Evolutionary conservation across 192 early-diverging fungal species (phyloP).

Genomic region (Phycomyces blakesleeanus): DNA sequence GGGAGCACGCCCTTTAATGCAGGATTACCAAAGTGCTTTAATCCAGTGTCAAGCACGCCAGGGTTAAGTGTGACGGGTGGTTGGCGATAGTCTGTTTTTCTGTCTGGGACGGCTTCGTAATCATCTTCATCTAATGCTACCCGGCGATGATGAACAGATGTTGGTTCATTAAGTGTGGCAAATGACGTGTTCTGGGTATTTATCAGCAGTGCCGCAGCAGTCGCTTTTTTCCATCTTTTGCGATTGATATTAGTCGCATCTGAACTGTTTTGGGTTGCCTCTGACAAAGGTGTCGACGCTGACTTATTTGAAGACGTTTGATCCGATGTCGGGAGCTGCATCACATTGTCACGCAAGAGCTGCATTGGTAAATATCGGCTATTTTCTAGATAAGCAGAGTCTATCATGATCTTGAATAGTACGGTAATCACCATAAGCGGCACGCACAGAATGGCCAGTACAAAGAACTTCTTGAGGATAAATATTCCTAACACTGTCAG

Average conservation of each 20-base stretch:
- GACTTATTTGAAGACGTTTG: neutral
- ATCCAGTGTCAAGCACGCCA: constrained; percentile 64
- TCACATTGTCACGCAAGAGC: constrained; percentile 15
- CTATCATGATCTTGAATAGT: constrained; percentile 41
- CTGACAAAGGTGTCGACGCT: neutral
- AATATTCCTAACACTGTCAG: constrained; percentile 61
- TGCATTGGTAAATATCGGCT: constrained; percentile 24
- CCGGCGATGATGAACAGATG: neutral
- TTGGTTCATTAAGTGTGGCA: neutral
- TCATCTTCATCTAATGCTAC: constrained; percentile 54
- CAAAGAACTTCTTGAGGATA: constrained; percentile 41
- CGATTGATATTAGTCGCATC: neutral
- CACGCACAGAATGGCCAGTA: constrained; percentile 33
- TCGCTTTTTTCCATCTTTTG: neutral
- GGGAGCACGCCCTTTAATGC: constrained; percentile 61
- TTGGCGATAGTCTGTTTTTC: constrained; percentile 65
- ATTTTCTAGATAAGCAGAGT: constrained; percentile 21
- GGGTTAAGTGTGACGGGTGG: constrained; percentile 62
- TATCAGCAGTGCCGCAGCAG: neutral
- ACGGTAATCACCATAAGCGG: constrained; percentile 46
- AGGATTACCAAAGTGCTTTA: constrained; percentile 61
- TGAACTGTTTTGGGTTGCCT: neutral
- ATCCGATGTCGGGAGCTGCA: constrained; percentile 6
- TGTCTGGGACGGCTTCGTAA: constrained; percentile 54
- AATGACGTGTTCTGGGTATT: neutral